phyloP scores from a whole-genome alignment of 805 yeast species.

The Yarrowia yakushimensis region DNA sequence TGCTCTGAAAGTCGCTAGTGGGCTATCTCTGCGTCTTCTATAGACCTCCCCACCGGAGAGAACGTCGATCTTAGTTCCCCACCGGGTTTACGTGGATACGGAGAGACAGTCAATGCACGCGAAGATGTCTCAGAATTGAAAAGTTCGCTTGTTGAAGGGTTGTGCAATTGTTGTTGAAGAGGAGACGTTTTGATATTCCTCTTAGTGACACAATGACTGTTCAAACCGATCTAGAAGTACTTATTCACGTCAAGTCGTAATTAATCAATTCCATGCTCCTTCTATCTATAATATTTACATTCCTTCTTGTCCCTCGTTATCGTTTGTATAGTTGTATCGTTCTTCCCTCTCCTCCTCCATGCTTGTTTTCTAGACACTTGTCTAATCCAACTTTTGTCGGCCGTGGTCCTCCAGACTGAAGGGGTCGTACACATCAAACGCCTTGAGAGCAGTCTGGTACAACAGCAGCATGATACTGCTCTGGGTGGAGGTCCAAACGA shows the following conservation, averaged over 20 bases:
- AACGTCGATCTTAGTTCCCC: not conserved
- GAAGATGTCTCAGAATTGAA: not conserved
- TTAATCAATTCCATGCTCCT: not conserved
- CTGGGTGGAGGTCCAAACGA: conserved; percentile 94
- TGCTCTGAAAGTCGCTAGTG: not conserved
- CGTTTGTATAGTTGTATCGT: not conserved
- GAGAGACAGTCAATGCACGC: not conserved
- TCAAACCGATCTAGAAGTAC: too few relatives aligned
- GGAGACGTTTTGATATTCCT: too few relatives aligned
- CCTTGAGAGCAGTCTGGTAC: conserved; percentile 72
- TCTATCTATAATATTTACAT: conserved; percentile 24
- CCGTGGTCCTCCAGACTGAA: not conserved
- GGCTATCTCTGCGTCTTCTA: not conserved
- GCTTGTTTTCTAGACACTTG: not conserved
- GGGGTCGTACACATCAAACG: conserved; percentile 40
- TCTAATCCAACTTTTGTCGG: not conserved
- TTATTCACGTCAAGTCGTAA: not conserved
- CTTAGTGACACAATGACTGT: too few relatives aligned
- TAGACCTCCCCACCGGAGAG: not conserved
- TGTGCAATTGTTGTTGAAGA: too few relatives aligned
- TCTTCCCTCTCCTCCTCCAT: conserved; percentile 1
- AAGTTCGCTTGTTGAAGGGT: not conserved
- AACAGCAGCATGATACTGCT: conserved; percentile 88
- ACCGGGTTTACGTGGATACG: not conserved
- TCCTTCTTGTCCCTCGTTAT: not conserved